Evolutionary conservation across 1,284 basidiomycete genomes (phyloP).

Genomic region (Rhodotorula sp.): DNA sequence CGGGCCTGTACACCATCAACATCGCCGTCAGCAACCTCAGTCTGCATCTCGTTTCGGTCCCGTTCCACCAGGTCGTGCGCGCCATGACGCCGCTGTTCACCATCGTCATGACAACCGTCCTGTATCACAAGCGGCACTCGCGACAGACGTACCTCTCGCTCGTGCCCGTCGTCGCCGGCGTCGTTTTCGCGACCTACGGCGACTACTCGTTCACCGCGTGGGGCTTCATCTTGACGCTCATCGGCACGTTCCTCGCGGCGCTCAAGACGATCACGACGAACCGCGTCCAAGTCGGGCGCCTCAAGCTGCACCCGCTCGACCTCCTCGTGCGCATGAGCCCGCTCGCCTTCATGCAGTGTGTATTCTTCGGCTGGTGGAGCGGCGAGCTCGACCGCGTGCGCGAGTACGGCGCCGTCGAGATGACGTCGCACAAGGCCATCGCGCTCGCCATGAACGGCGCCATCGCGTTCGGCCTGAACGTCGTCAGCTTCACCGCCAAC

Average conservation of each 20-base stretch:
- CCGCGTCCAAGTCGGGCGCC: conserved; percentile 54
- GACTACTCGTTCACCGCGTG: conserved; percentile 59
- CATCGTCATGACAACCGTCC: conserved; percentile 66
- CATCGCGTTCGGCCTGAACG: conserved; percentile 86
- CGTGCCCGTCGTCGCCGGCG: conserved; percentile 82
- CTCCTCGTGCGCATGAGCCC: conserved; percentile 81
- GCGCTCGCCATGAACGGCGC: conserved; percentile 73
- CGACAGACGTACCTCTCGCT: conserved; percentile 69
- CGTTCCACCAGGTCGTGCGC: conserved; percentile 96
- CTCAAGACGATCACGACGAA: conserved; percentile 89
- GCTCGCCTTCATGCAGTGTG: conserved; percentile 81
- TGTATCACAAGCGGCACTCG: conserved; percentile 56
- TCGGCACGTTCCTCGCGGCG: conserved; percentile 84
- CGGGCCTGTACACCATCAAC: conserved; percentile 83
- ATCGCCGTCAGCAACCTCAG: conserved; percentile 90
- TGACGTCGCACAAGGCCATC: conserved; percentile 58
- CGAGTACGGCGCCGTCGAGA: conserved; percentile 58
- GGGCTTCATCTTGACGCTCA: conserved; percentile 78
- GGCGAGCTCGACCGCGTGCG: conserved; percentile 74
- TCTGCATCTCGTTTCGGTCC: conserved; percentile 82
- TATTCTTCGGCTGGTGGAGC: conserved; percentile 68
- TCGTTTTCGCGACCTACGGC: conserved; percentile 70
- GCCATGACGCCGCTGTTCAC: conserved; percentile 88
- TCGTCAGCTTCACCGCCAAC: conserved; percentile 75
- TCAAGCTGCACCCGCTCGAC: conserved; percentile 76